Evolutionary conservation across 2,329 filamentous ascomycete genomes (phyloP), one percentile per base, ranked within the genome.

Genomic region (Aspergillus texensis): DNA sequence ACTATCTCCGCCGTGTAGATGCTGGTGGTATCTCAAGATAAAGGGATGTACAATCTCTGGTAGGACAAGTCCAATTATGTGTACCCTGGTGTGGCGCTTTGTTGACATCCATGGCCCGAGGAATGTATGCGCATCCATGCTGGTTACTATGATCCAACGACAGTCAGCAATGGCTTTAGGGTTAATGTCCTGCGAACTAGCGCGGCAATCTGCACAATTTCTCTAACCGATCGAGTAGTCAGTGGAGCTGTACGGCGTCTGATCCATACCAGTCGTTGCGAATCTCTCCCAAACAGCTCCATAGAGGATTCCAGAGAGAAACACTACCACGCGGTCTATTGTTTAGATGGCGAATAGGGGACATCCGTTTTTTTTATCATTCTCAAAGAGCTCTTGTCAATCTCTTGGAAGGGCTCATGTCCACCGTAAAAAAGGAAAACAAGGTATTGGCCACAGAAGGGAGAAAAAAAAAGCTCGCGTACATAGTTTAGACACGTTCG

Each of bases 271-370:
- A 55, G 52, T 55, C 52, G 8, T 34, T 55, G 32, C 32, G 32
- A 39, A 39, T 24, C 32, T 14, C 30, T 39, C 14, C 32, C n/a
- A 36, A 26, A 34, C 11, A 34, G n/a, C n/a, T 24, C 21, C 30
- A 55, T 55, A 11, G 34, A 55, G 52, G 52, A 55, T 55, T 36
- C 52, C 52, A 26, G n/a, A 39, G 52, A 28, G 21, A 55, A 19
- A 55, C 50, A 53, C 14, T 21, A 39, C 52, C 30, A 26, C 9
- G 32, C 52, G 52, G 32, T 24, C 52, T 14, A 21, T 55, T 55
- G 52, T 36, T 34, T 12, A 19, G 52, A n/a, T 28, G 52, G 32
- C 52, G 11, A 54, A 34, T 54, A 28, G 2, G 12, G 4, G 2
- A 21, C 10, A 2, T 14, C 4, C 21, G 21, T 34, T 30, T 19